phyloP scores from a whole-genome alignment of 345 rosid species.

The Noccaea bulbosa region DNA sequence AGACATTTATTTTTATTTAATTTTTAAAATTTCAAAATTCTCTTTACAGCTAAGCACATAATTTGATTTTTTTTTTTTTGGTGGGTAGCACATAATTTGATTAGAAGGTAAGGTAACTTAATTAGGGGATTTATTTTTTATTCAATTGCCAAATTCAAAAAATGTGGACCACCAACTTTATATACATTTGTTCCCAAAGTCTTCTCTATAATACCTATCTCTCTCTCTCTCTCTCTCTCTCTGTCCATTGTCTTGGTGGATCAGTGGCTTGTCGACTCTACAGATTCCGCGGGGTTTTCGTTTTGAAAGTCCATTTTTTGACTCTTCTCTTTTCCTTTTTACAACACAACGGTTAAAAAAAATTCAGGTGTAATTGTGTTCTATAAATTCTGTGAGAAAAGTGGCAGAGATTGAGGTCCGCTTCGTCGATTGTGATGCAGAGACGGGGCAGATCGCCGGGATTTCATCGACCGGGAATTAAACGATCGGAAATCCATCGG shows the following conservation, averaged over 20 bases:
- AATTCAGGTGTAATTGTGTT: background rate
- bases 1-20: background rate
- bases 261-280: conserved; percentile 36
- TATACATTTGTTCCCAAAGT: conserved; percentile 11
- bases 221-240: background rate
- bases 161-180: conserved; percentile 16
- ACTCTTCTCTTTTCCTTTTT: conserved; percentile 34
- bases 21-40: background rate
- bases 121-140: background rate
- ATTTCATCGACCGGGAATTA: background rate
- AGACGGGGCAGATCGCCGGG: conserved; percentile 38
- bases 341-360: conserved; percentile 30
- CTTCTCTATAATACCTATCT: background rate
- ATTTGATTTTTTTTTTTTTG: no score
- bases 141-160: conserved; percentile 26
- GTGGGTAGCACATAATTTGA: conserved; percentile 33
- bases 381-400: conserved; percentile 16
- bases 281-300: conserved; percentile 38
- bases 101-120: conserved; percentile 34
- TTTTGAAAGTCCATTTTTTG: conserved; percentile 28
- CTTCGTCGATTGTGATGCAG: conserved; percentile 38
- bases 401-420: conserved; percentile 17
- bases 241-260: conserved; percentile 24
- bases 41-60: conserved; percentile 36
- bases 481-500: conserved; percentile 24